Base-by-base conservation (phyloP, 2,329 filamentous ascomycete species). In the Exophiala sp. region DNA sequence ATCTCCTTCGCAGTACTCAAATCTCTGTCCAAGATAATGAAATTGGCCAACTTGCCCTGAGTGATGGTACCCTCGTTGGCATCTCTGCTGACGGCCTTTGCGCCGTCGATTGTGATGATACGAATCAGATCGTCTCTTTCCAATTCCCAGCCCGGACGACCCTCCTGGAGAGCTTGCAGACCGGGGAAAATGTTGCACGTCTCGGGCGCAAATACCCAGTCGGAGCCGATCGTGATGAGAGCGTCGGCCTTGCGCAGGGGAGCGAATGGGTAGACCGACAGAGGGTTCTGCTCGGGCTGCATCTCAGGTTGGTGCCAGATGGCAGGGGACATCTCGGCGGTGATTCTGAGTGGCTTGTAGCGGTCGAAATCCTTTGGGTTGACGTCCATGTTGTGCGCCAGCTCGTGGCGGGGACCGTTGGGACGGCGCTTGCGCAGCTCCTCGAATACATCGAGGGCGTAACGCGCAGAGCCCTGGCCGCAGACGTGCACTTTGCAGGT, bases 401-500 rank as follows among this genome's bases (percentile, higher is more conserved):
- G 45, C 41, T 71, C 69, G 51, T 71, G 69, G 35, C 61, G 59
- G 3, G 68, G 66, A 1, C 67, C 66, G 11, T 55, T 39, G 2
- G 64, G 62, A 34, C 67, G 65, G 0, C 33, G 55, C 39, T 62
- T 55, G 32, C 68, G 61, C 7, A 63, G 62, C 12, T 50, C 55
- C 43, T 65, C 65, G 35, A 69, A 63, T 10, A 59, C 62, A 38
- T 71, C 65, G 5, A 71, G 55, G 3, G 68, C 68, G 16, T 61
- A 59, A 14, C 68, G 55, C 5, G 65, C 66, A 11, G 62, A 59
- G 8, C 69, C 69, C 12, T 62, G 52, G 1, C 69, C 69, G 5
- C 66, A 65, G 29, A 63, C 65, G 39, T 71, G 69, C 3, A 71
- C 60, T 43, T 71, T 71, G 24, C 66, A 63, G 1, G 68, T 70